Base-by-base conservation (phyloP, 805 yeast species). In the Millerozyma acaciae region DNA sequence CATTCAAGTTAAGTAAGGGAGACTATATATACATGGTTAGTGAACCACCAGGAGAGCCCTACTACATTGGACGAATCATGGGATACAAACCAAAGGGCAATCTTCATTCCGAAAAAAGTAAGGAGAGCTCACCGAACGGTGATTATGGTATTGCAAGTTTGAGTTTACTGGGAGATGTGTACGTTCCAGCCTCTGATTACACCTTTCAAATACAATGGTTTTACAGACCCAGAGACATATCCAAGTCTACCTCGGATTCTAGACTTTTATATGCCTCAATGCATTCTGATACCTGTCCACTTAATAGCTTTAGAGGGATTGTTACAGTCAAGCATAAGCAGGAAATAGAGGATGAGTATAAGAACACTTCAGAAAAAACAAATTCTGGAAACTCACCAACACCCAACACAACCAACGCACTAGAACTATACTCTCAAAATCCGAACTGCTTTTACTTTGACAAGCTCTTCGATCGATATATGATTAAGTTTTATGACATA, bases 41-140 rank as follows among this genome's bases (percentile, higher is more conserved):
- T 42, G 96, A 87, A 55, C 96, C 96, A 1, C 87, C 96, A 0
- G 93, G 95, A 2, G 96, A 87, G 48, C 97, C 97, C 0, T 93
- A 84, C 63, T 85, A 87, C 48, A 74, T 93, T 27, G 97, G 94
- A 1, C 68, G 90, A 26, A 70, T 90, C 24, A 74, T 85, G 68
- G 93, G 89, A 10, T 86, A 88, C 44, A 57, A 48, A 28, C 26
- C 28, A 18, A 51, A 43, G 44, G 28, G 33, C 16, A 33, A 34
- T 22, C n/a, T 24, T 3, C 28, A 25, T 25, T 7, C 16, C 2
- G 18, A 25, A 2, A 16, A 25, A 15, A 20, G 22, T 10, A 16
- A 25, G 9, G 16, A 13, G 3, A 25, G 16, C 16, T n/a, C 14
- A 13, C 28, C 3, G 16, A 20, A 13, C 21, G 12, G 17, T 13